A percentile compares a stretch with the other conserved stretches of the same genome.
These are phyloP conservation scores for Suhomyces bokatorum DNA, from an alignment of 1,139 yeast genomes.

Conservation along the genomic window DNA sequence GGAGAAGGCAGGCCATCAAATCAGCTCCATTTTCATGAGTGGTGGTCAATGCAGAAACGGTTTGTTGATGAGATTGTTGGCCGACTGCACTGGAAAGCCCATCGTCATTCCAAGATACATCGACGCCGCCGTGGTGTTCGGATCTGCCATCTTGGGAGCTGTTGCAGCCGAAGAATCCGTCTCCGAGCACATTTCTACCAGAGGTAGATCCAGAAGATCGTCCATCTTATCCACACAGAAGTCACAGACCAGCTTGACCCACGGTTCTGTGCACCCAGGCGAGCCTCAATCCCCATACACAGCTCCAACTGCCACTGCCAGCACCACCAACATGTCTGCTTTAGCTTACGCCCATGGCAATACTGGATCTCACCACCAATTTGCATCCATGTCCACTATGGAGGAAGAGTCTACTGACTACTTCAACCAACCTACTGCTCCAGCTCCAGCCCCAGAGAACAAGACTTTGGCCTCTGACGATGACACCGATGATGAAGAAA, in stretches of 20 bases:
- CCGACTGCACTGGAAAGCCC: conserved; percentile 93
- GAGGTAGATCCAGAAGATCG: conserved; percentile 43
- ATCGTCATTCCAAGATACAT: conserved; percentile 90
- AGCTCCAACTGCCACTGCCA: conserved; percentile 69
- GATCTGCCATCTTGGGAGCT: conserved; percentile 92
- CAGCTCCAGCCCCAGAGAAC: not conserved
- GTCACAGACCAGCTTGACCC: conserved; percentile 33
- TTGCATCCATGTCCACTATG: conserved; percentile 57
- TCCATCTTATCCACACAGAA: conserved; percentile 34
- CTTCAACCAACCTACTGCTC: conserved; percentile 36
- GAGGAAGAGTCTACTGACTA: conserved; percentile 47
- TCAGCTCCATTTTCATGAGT: conserved; percentile 79
- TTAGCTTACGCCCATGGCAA: conserved; percentile 47
- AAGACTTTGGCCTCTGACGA: conserved; percentile 18
- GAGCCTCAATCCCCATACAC: conserved; percentile 67
- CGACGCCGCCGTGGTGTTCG: conserved; percentile 96
- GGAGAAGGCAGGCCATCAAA: conserved; percentile 75
- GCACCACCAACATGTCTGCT: conserved; percentile 56
- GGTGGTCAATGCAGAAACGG: conserved; percentile 98
- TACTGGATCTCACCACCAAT: conserved; percentile 48
- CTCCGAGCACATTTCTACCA: conserved; percentile 33
- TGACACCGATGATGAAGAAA: conserved; percentile 42
- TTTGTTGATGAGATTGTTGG: conserved; percentile 80
- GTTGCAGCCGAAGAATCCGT: conserved; percentile 75
- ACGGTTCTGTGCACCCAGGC: conserved; percentile 9